Evolutionary conservation across 202 grass and related monocot genomes (phyloP).

Genomic region (Eragrostis tef): DNA sequence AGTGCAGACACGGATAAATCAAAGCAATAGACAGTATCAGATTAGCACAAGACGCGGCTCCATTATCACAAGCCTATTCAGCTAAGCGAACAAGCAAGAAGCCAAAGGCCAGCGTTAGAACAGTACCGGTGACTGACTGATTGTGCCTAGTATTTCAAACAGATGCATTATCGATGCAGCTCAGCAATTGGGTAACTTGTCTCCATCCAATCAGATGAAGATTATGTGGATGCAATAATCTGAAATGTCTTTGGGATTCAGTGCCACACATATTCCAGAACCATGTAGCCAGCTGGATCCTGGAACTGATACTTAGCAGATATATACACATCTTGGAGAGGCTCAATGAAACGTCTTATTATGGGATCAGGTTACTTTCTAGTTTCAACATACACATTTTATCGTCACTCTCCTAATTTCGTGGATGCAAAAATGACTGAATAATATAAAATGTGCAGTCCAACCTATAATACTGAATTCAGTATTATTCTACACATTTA

Average conservation of each 20-base stretch:
- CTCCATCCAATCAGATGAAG: conserved; percentile 13
- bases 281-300: neutral
- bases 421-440: too few species aligned
- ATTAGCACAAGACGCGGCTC: too few species aligned
- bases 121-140: neutral
- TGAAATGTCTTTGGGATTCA: neutral
- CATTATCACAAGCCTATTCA: too few species aligned
- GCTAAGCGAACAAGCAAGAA: neutral
- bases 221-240: neutral
- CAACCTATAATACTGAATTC: too few species aligned
- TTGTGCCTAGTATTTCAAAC: neutral
- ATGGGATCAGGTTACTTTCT: neutral
- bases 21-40: too few species aligned
- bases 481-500: too few species aligned
- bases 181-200: neutral
- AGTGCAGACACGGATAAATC: too few species aligned
- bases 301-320: neutral
- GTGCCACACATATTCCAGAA: neutral
- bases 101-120: neutral
- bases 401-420: neutral
- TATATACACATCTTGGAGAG: neutral
- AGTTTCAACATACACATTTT: neutral
- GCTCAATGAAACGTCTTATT: neutral
- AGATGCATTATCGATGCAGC: neutral
- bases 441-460: too few species aligned